Evolutionary conservation across 805 yeast genomes (phyloP), one percentile per base, ranked within the genome.

Genomic region (Schizosaccharomyces osmophilus): DNA sequence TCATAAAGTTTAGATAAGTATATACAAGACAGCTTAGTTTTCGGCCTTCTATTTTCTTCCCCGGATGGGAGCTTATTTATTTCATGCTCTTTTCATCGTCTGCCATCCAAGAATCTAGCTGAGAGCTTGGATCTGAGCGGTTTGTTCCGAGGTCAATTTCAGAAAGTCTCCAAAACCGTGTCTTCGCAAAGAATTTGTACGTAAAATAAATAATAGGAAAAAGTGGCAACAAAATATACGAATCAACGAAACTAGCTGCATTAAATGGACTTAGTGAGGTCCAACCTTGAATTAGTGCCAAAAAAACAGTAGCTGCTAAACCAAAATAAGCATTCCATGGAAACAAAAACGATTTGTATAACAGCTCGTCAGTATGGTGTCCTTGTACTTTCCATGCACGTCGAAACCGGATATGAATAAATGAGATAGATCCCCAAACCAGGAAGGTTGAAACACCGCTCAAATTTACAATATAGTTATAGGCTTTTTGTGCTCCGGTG

Each of bases 211-310:
- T 58, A 64, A 81, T 65, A 32, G 75, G 71, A 64, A 80, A 82
- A 17, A 82, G 71, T 0, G 87, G 86, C 15, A 83, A 65, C 66
- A 83, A 68, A 63, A 83, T 78, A 67, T 83, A 83, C 3, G 82
- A 79, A 68, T 82, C 87, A 61, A 79, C 74, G 65, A 79, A 79
- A 57, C 69, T 67, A 36, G 80, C 82, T 5, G 81, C 80, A 60
- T 74, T 73, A 66, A 80, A 82, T 1, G 86, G 87, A 61, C 75
- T 74, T 63, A 82, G 77, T 48, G 77, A 73, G 1, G 82, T 73
- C 85, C 85, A 82, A 5, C 86, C 85, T 69, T 82, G 87, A 32
- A 82, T 77, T 41, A 82, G 68, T 2, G 79, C 82, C 62, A 82
- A 71, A 62, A 82, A 76, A 1, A 75, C 64, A 67, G 79, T 81